Base-by-base conservation (phyloP, 2,329 filamentous ascomycete species). In the Colletotrichum liriopes region DNA sequence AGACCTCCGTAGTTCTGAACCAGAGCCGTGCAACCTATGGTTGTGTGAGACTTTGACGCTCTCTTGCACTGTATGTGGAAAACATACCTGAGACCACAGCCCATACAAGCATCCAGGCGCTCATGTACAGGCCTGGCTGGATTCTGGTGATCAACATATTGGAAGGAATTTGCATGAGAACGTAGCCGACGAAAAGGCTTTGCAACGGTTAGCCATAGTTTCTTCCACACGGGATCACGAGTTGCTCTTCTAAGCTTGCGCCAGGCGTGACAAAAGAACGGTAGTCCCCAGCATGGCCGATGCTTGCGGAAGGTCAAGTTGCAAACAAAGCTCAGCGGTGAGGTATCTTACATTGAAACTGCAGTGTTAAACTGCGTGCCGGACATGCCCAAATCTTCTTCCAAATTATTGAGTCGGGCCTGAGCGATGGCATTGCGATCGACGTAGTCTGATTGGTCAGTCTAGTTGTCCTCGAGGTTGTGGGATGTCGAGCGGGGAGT, bases 391-490 rank as follows among this genome's bases (percentile, higher is more conserved):
- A 86, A 78, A 56, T 88, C 86, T 12, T 82, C 76, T 70, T 86
- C 83, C 4, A 87, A 74, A 12, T 78, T 70, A 45, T 81, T 78
- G 12, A 84, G 75, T 67, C 85, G 82, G 7, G 85, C 85, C 54
- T 85, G 83, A 0, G 84, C 83, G 64, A 87, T 86, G 37, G 84
- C 85, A 67, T 86, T 86, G 8, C 84, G 80, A 52, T 87, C 85
- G 26, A 86, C 78, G 64, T 84, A 85, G 70, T 73, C 59, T 73
- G 18, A 23, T 26, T 14, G 45, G 51, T 73, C 45, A 71, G 67
- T 14, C 20, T 23, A 18, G 6, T 0, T 35, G 23, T 12, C n/a
- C 14, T 26, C 20, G 14, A n/a, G 23, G 14, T 18, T 20, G 26
- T 47, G 35, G 2, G 7, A 5, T 9, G 5, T 32, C 29, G 23